phyloP scores from a whole-genome alignment of 371 early-diverging fungal species.

The Vittaforma corneae region DNA sequence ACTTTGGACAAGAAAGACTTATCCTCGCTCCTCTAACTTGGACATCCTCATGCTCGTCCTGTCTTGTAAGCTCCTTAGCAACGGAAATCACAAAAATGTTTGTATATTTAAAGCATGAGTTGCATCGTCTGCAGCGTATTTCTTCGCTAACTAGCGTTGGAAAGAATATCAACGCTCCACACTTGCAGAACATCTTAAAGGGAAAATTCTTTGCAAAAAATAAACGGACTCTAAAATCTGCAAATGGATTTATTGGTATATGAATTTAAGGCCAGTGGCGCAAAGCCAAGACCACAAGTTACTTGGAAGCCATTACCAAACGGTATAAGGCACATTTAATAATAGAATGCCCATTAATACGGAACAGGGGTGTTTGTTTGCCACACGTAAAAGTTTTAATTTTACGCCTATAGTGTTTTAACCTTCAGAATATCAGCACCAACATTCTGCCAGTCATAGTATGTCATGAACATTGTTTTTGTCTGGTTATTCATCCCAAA shows the following conservation, averaged over 20 bases:
- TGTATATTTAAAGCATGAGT: neutral
- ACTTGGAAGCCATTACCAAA: no score
- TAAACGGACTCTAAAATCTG: neutral
- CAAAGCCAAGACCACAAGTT: no score
- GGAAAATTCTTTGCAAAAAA: neutral
- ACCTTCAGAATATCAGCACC: no score
- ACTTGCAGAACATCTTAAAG: conserved; percentile 42
- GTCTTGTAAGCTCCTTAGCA: conserved; percentile 7
- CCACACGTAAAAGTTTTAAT: no score
- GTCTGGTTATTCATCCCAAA: conserved; percentile 8
- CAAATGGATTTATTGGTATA: no score
- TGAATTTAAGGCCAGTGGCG: no score
- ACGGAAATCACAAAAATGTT: neutral
- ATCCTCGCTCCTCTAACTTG: conserved; percentile 60
- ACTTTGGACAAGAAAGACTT: conserved; percentile 80
- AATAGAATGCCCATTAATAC: no score
- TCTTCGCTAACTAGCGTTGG: neutral
- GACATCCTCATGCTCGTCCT: conserved; percentile 4
- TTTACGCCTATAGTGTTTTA: no score
- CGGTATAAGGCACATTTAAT: no score
- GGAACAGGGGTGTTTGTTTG: no score
- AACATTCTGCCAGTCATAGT: neutral
- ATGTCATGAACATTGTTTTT: neutral
- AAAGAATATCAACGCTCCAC: conserved; percentile 33
- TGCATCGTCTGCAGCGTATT: conserved; percentile 37